phyloP scores from a whole-genome alignment of 2,329 filamentous ascomycete genomes.

The Colletotrichum sp. region DNA sequence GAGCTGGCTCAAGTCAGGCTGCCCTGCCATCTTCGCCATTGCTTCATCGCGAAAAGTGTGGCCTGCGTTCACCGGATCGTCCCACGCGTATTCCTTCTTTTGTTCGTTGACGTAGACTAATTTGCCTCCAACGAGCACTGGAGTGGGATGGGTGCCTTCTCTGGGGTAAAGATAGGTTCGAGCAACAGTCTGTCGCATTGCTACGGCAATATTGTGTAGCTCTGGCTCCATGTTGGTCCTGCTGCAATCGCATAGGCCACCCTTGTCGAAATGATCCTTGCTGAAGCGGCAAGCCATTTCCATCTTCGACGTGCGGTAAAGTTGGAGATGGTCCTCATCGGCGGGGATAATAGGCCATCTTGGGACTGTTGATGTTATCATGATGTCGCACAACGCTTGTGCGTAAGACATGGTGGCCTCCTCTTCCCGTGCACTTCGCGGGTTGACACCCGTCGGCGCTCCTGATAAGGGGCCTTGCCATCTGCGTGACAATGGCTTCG shows the following conservation, averaged over 20 bases:
- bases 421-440: not conserved
- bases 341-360: not conserved
- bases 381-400: not conserved
- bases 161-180: not conserved
- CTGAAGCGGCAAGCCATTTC: conserved; percentile 18
- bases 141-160: not conserved
- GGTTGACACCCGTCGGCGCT: not conserved
- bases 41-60: not conserved
- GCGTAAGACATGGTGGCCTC: not conserved
- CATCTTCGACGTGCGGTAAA: not conserved
- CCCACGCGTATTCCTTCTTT: not conserved
- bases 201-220: conserved; percentile 2
- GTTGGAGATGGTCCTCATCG: not conserved
- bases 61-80: not conserved
- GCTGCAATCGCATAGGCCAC: not conserved
- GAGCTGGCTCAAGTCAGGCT: not conserved
- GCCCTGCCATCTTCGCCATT: not conserved
- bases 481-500: not conserved
- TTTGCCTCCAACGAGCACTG: not conserved
- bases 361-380: not conserved
- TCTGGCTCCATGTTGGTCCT: not conserved
- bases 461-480: not conserved
- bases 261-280: conserved; percentile 5
- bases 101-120: not conserved
- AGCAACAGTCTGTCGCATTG: not conserved